phyloP scores from a whole-genome alignment of 179 eudicot genomes.

The Beta lomatogona region DNA sequence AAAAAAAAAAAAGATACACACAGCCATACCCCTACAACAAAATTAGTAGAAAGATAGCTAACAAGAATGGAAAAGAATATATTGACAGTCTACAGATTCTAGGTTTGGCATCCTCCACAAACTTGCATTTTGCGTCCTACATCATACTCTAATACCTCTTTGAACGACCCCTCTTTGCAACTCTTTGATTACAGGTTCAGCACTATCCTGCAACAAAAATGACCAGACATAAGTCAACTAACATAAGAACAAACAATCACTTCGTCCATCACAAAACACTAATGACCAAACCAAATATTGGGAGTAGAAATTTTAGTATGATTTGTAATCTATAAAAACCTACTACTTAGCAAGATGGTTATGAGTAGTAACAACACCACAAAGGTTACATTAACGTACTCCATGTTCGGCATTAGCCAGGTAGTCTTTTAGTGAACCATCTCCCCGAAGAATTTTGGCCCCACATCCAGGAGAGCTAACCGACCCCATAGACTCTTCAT shows the following conservation, averaged over 20 bases:
- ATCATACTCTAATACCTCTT: slow-evolving; percentile 8
- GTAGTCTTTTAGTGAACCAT: slow-evolving; percentile 38
- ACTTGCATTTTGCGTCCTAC: neutral
- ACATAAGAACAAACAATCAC: neutral
- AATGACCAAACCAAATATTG: neutral
- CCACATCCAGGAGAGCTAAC: slow-evolving; percentile 37
- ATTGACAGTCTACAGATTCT: neutral
- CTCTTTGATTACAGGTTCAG: slow-evolving; percentile 12
- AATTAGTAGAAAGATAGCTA: neutral
- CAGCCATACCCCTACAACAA: neutral
- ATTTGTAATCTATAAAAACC: neutral
- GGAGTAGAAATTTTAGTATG: neutral
- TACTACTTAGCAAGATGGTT: neutral
- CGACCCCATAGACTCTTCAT: slow-evolving; percentile 44
- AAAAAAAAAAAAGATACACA: too few species aligned
- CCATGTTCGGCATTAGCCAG: slow-evolving; percentile 25
- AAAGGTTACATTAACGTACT: slow-evolving; percentile 23
- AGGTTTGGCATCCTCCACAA: neutral
- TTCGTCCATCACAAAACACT: neutral
- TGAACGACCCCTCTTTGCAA: slow-evolving; percentile 9
- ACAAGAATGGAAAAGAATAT: slow-evolving; percentile 6
- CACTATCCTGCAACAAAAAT: slow-evolving; percentile 21
- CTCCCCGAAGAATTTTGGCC: slow-evolving; percentile 43
- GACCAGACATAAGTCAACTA: neutral
- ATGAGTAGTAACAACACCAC: neutral